Evolutionary conservation across 345 rosid species (phyloP).

Genomic region (Linum usitatissimum): DNA sequence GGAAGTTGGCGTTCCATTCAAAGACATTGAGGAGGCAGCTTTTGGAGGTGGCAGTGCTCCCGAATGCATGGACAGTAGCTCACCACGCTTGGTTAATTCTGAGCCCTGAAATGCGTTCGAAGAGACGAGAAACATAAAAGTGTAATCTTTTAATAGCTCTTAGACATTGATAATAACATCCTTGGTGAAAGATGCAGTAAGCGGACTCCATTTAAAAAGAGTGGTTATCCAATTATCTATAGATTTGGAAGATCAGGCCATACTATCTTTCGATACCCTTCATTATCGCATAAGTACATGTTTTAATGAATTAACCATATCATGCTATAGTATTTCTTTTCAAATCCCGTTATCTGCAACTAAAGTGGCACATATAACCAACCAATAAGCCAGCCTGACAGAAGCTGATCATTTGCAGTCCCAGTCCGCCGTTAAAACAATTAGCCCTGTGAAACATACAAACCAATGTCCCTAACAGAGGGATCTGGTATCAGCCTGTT

Average conservation of each 20-base stretch:
- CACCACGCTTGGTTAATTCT: constrained; percentile 24
- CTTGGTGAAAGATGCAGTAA: too few relatives aligned
- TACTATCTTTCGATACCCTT: too few relatives aligned
- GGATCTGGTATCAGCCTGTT: constrained; percentile 82
- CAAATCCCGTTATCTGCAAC: background rate
- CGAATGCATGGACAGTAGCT: constrained; percentile 13
- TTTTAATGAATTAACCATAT: background rate
- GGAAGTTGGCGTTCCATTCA: constrained; percentile 13
- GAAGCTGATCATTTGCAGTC: constrained; percentile 24
- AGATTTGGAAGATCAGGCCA: too few relatives aligned
- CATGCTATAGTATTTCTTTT: constrained; percentile 4
- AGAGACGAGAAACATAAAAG: constrained; percentile 9
- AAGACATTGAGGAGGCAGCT: constrained; percentile 25
- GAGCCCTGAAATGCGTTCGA: constrained; percentile 35
- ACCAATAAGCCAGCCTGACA: constrained; percentile 10
- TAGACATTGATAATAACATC: too few relatives aligned
- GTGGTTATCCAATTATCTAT: too few relatives aligned
- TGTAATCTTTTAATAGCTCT: constrained; percentile 19
- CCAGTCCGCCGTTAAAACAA: constrained; percentile 24
- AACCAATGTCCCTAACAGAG: constrained; percentile 77
- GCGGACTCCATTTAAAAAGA: too few relatives aligned
- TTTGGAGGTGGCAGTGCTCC: constrained; percentile 39
- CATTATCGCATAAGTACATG: background rate
- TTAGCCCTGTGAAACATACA: constrained; percentile 85
- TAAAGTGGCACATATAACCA: constrained; percentile 7